Base-by-base conservation (phyloP, 768 basidiomycete species). In the Pisolithus microcarpus region DNA sequence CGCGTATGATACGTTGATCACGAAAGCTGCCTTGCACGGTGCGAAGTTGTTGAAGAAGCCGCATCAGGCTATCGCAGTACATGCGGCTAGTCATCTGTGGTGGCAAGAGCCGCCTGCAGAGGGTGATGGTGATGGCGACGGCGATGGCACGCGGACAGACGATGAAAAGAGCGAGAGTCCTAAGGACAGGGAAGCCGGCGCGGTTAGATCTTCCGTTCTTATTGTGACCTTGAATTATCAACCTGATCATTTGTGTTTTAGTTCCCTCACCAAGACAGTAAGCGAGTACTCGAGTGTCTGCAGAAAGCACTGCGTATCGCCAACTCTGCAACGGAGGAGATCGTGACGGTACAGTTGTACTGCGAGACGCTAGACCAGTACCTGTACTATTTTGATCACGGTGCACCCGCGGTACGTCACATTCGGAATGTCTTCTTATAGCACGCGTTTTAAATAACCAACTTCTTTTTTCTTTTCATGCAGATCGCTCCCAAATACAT, bases 1-100 rank as follows among this genome's bases (percentile, higher is more conserved):
- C 61, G 95, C 95, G 66, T 97, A 96, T 63, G 96, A 98, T 62
- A 98, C 95, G 2, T 71, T 99, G 55, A 92, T 97, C 61, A 98
- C 96, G 24, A 98, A 99, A 70, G 96, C 95, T n/a, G 95, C 95
- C 6, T 71, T 98, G 56, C 96, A 99, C 66, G 93, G 91, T 5
- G 89, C 93, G 28, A 95, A 95, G 70, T 70, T 98, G 56, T 68
- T 99, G 68, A 99, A 99, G 79, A 98, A 99, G 77, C 91, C 91
- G 11, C 95, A 97, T 67, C 96, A 98, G 69, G 87, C 94, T 11
- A 90, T 85, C 8, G 96, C 95, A 5, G 96, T 98, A 19, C 84
- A 88, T 45, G 75, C 92, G 28, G 96, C 96, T 7, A 96, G 93
- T 65, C 96, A 99, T 70, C 71, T 99, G 58, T 99, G 95, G 95